Conservation (phyloP, 2,329 filamentous ascomycete species). For the Botryotinia globosa region DNA sequence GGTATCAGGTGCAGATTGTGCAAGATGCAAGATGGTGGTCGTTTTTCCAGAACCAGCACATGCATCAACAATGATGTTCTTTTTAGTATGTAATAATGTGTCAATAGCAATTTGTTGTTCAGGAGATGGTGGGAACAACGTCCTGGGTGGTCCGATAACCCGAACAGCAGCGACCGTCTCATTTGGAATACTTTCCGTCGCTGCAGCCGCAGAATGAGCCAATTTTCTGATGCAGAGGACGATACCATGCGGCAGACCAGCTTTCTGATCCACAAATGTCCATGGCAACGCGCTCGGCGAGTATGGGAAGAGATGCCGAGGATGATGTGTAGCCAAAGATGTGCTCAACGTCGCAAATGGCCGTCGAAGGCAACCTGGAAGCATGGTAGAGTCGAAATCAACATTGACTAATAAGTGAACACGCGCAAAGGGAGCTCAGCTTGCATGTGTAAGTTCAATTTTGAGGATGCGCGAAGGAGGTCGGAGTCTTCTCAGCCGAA, state of each 20-base stretch:
- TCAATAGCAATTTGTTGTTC: constrained; percentile 17
- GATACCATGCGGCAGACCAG: neutral
- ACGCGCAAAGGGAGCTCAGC: neutral
- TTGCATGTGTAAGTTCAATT: neutral
- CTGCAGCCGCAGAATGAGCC: neutral
- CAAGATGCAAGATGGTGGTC: constrained; percentile 12
- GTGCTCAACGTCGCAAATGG: neutral
- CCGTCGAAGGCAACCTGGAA: neutral
- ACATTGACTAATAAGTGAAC: neutral
- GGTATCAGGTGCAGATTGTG: constrained; percentile 3
- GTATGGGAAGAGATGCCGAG: neutral
- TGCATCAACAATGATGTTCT: constrained; percentile 12
- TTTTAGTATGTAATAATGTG: constrained; percentile 15
- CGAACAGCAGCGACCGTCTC: neutral
- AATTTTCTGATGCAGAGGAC: neutral
- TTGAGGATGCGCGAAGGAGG: neutral
- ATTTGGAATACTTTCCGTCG: neutral
- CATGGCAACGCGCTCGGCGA: neutral
- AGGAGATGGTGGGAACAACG: constrained; percentile 11
- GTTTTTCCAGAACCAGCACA: constrained; percentile 20
- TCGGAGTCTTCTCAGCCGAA: neutral
- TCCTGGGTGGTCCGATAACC: neutral
- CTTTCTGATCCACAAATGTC: neutral
- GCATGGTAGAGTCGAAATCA: neutral
- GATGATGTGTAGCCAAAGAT: neutral